phyloP scores from a whole-genome alignment of 768 basidiomycete species.

The Royoungia palumana region DNA sequence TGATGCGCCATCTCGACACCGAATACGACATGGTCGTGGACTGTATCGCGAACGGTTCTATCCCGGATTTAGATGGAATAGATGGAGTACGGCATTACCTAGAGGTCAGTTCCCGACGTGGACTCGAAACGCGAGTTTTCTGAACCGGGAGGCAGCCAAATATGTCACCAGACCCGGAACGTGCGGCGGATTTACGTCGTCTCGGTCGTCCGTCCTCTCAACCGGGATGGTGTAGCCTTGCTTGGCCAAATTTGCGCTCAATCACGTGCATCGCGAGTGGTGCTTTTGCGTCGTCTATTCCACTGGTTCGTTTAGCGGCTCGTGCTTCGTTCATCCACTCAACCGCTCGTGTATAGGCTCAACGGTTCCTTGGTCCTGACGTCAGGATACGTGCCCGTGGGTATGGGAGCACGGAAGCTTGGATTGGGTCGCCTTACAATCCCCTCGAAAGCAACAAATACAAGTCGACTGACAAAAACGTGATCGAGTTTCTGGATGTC shows the following conservation, averaged over 20 bases:
- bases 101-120: neutral
- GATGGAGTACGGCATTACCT: constrained; percentile 1
- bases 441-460: constrained; percentile 8
- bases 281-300: constrained; percentile 9
- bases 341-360: constrained; percentile 5
- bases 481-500: constrained; percentile 18
- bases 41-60: constrained; percentile 10
- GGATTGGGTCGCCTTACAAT: constrained; percentile 7
- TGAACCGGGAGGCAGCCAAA: neutral
- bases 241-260: constrained; percentile 12
- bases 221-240: constrained; percentile 11
- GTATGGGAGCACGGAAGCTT: constrained; percentile 6
- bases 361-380: constrained; percentile 11
- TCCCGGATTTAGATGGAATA: constrained; percentile 8
- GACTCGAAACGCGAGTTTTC: neutral
- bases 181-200: constrained; percentile 7
- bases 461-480: neutral
- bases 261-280: constrained; percentile 8
- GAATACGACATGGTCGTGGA: constrained; percentile 11
- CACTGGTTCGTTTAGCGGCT: constrained; percentile 4
- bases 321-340: no score
- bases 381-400: neutral
- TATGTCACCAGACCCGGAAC: neutral
- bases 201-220: constrained; percentile 13
- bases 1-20: constrained; percentile 8